These are phyloP conservation scores for Mycena rosella DNA, from an alignment of 768 basidiomycete genomes.

Conservation along the genomic window DNA sequence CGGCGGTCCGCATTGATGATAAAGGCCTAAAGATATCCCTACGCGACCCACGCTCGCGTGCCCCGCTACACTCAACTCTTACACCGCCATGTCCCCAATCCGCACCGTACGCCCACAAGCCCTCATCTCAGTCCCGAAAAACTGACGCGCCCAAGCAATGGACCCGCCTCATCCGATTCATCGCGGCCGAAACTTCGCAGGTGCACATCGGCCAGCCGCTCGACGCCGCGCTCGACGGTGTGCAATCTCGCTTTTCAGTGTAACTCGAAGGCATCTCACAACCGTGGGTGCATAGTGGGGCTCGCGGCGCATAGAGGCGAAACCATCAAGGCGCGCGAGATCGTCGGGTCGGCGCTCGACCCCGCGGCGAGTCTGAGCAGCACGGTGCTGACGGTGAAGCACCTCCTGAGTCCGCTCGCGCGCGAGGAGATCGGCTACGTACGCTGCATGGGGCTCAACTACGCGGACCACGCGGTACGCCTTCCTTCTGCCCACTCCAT, in stretches of 20 bases:
- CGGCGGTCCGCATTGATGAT: slow-evolving; percentile 1
- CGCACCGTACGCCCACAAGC: slow-evolving; percentile 30
- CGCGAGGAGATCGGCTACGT: slow-evolving; percentile 76
- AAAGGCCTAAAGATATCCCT: not conserved
- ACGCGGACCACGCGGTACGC: slow-evolving; percentile 84
- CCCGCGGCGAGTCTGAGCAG: slow-evolving; percentile 72
- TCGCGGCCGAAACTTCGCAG: slow-evolving; percentile 68
- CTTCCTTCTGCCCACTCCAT: not conserved
- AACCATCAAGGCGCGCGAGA: slow-evolving; percentile 77
- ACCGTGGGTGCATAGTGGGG: slow-evolving; percentile 73
- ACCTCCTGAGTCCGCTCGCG: slow-evolving; percentile 77
- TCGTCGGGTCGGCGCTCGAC: slow-evolving; percentile 77
- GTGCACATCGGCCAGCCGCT: slow-evolving; percentile 86
- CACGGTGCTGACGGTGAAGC: slow-evolving; percentile 76
- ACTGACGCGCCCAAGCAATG: slow-evolving; percentile 2
- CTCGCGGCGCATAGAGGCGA: slow-evolving; percentile 64
- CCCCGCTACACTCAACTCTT: not conserved
- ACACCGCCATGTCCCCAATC: slow-evolving; percentile 38
- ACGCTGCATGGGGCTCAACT: slow-evolving; percentile 85
- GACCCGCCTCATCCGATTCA: slow-evolving; percentile 1
- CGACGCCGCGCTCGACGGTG: slow-evolving; percentile 75
- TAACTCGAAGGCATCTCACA: slow-evolving; percentile 1
- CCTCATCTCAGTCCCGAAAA: not conserved
- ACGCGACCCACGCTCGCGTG: not conserved
- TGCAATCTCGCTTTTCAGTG: slow-evolving; percentile 18